These are phyloP conservation scores for Xylaria sp. DNA, from an alignment of 2,329 filamentous ascomycete species.

Conservation along the genomic window DNA sequence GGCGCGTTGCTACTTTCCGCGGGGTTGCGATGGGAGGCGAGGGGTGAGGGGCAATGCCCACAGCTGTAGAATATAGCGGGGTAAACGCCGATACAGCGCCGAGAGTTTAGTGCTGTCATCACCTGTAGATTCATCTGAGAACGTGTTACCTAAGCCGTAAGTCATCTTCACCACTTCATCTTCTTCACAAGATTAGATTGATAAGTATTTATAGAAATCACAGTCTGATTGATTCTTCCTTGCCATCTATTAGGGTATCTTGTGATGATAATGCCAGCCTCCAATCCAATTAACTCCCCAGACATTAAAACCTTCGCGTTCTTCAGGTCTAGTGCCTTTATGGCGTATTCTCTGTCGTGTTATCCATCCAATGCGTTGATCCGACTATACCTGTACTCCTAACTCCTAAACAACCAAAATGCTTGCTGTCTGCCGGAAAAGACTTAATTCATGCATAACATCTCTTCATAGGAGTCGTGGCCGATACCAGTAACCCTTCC, in stretches of 20 bases:
- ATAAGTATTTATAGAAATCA: neutral
- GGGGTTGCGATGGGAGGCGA: neutral
- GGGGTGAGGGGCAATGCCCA: conserved; percentile 22
- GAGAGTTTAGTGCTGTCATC: neutral
- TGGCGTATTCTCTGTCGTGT: no score
- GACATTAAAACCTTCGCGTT: no score
- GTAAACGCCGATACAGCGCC: conserved; percentile 21
- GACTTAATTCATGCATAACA: neutral
- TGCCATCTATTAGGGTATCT: no score
- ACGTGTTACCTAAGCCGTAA: no score
- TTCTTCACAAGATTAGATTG: no score
- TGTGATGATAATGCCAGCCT: no score
- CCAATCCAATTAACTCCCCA: no score
- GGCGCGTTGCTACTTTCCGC: neutral
- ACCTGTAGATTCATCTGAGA: neutral
- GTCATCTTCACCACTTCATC: neutral
- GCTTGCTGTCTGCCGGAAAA: no score
- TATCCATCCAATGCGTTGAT: neutral
- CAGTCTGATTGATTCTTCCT: no score
- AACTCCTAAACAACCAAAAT: no score
- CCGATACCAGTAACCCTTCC: neutral
- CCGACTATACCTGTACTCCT: no score
- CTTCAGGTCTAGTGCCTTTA: no score
- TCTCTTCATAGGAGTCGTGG: neutral
- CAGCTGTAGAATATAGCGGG: conserved; percentile 23